Percentiles rank a stretch among this genome's conserved stretches.
Evolutionary conservation across 352 stramenopile species (phyloP).

Genomic region (Phytophthora pini): DNA sequence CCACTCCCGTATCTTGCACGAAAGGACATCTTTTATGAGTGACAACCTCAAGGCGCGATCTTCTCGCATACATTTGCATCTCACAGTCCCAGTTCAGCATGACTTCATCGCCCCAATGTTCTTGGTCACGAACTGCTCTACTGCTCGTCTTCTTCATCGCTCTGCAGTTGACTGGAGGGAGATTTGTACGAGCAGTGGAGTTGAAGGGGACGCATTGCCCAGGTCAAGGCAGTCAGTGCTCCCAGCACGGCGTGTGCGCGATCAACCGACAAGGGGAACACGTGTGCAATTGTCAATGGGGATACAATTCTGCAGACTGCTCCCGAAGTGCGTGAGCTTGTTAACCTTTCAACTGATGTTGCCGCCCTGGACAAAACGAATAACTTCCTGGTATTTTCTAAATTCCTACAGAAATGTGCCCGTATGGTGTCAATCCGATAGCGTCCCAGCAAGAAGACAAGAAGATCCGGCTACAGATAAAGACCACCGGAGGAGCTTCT

Average conservation of each 20-base stretch:
- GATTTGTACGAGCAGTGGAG: conserved; percentile 16
- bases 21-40: conserved; percentile 17
- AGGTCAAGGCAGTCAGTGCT: conserved; percentile 71
- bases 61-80: conserved; percentile 6
- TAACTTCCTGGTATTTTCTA: no score
- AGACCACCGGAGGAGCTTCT: conserved; percentile 12
- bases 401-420: conserved; percentile 66
- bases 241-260: conserved; percentile 66
- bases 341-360: neutral
- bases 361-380: no score
- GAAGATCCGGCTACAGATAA: conserved; percentile 55
- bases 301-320: conserved; percentile 67
- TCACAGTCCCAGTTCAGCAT: neutral
- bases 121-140: neutral
- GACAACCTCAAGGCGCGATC: conserved; percentile 9
- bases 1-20: conserved; percentile 24
- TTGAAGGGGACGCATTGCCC: conserved; percentile 53
- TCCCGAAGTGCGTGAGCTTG: conserved; percentile 49
- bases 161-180: neutral
- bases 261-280: conserved; percentile 68
- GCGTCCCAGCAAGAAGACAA: conserved; percentile 51
- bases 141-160: conserved; percentile 18
- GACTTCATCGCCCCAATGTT: neutral
- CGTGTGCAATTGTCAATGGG: conserved; percentile 86
- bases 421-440: conserved; percentile 64